These are phyloP conservation scores for Hortaea sp. DNA, from an alignment of 2,329 filamentous ascomycete genomes.

Conservation along the genomic window DNA sequence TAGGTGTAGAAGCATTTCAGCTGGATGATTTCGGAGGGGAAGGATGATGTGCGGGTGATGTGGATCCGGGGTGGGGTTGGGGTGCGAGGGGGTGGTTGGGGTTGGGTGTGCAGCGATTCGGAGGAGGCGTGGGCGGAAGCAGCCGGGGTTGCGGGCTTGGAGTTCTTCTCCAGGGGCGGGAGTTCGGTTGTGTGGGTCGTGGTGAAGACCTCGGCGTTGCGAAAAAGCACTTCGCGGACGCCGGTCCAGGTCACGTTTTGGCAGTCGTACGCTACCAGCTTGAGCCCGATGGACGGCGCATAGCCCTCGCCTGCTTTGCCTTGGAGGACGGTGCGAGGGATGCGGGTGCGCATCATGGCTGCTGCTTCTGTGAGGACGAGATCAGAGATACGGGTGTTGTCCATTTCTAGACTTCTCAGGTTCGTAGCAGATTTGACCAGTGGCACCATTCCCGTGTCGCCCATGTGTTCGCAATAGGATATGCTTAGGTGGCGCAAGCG, in stretches of 20 bases:
- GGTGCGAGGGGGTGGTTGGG: conserved; percentile 1
- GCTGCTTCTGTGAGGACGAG: conserved; percentile 78
- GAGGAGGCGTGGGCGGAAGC: conserved; percentile 6
- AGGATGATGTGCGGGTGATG: conserved; percentile 36
- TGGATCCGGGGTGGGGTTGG: conserved; percentile 15
- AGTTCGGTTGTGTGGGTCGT: conserved; percentile 25
- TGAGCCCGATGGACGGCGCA: conserved; percentile 49
- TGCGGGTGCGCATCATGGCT: conserved; percentile 56
- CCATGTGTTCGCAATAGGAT: conserved; percentile 78
- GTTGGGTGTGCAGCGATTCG: not conserved
- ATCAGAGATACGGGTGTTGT: conserved; percentile 87
- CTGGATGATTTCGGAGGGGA: conserved; percentile 68
- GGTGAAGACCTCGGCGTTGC: conserved; percentile 65
- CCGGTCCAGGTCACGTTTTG: conserved; percentile 88
- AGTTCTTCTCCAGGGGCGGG: conserved; percentile 12
- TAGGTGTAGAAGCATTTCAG: conserved; percentile 93
- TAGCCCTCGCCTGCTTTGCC: conserved; percentile 27
- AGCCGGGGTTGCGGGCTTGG: conserved; percentile 13
- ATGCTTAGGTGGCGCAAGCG: conserved; percentile 71
- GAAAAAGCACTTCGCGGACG: conserved; percentile 72
- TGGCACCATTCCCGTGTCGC: conserved; percentile 74
- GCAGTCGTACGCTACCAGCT: conserved; percentile 82
- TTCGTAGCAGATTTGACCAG: conserved; percentile 64
- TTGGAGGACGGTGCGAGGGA: conserved; percentile 29
- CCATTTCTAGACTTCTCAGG: conserved; percentile 68